Conservation (phyloP, 73 alveolate genomes). For the Blepharisma japonicum region DNA sequence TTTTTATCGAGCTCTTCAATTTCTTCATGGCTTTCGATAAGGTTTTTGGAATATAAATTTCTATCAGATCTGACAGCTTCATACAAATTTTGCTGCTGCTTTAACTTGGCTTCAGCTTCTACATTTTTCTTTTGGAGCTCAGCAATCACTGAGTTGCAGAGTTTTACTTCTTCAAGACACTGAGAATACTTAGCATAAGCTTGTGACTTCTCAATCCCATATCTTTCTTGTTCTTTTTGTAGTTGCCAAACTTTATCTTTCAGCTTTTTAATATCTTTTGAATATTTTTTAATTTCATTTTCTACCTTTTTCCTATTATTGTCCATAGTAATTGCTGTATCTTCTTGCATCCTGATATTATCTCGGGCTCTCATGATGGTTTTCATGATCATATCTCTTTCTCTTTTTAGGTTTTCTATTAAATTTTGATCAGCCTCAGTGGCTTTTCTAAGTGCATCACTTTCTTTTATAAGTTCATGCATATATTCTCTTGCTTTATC, state of each 20-base stretch:
- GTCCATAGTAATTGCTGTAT: slow-evolving; percentile 46
- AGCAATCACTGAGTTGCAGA: slow-evolving; percentile 80
- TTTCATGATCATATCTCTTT: slow-evolving; percentile 66
- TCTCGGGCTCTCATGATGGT: slow-evolving; percentile 63
- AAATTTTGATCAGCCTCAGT: slow-evolving; percentile 69
- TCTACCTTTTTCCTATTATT: slow-evolving; percentile 53
- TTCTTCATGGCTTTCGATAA: slow-evolving; percentile 91
- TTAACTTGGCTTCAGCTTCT: slow-evolving; percentile 91
- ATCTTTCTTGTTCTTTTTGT: slow-evolving; percentile 82
- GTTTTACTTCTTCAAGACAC: slow-evolving; percentile 86
- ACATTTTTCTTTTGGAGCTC: slow-evolving; percentile 89
- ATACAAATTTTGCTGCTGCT: slow-evolving; percentile 94
- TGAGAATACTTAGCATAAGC: slow-evolving; percentile 82
- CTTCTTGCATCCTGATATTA: slow-evolving; percentile 54
- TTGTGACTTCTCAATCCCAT: slow-evolving; percentile 82
- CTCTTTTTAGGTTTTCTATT: slow-evolving; percentile 74
- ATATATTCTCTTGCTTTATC: slow-evolving; percentile 57
- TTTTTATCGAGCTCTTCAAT: slow-evolving; percentile 85
- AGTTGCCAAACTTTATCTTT: slow-evolving; percentile 42
- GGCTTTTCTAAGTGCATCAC: slow-evolving; percentile 66
- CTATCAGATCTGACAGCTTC: slow-evolving; percentile 99
- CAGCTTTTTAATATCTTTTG: slow-evolving; percentile 62
- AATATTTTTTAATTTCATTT: slow-evolving; percentile 43
- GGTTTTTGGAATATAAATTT: slow-evolving; percentile 95
- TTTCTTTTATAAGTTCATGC: slow-evolving; percentile 66